A percentile compares a stretch with the other conserved stretches of the same genome.
Evolutionary conservation across 2,329 filamentous ascomycete genomes (phyloP).

Genomic region (Penicillium sp.): DNA sequence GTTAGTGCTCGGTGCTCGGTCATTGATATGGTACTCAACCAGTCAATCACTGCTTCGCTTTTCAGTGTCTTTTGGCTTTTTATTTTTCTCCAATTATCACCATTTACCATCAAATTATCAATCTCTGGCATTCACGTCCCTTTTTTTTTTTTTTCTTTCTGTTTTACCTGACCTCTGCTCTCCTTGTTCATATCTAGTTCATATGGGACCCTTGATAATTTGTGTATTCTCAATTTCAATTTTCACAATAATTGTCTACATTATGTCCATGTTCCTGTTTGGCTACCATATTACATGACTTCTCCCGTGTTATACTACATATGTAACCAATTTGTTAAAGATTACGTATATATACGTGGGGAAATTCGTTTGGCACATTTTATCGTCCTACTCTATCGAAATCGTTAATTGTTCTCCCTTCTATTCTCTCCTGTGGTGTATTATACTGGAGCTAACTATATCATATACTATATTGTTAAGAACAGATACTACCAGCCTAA

Average conservation of each 20-base stretch:
- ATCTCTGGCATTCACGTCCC: background rate
- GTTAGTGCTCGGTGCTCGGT: background rate
- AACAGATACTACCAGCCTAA: background rate
- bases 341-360: background rate
- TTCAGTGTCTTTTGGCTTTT: conserved; percentile 4
- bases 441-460: background rate
- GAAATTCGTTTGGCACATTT: background rate
- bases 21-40: background rate
- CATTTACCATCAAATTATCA: conserved; percentile 5
- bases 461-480: background rate
- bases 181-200: background rate
- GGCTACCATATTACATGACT: background rate
- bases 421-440: background rate
- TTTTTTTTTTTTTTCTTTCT: background rate
- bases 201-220: background rate
- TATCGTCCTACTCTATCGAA: background rate
- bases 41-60: background rate
- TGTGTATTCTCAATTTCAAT: background rate
- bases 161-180: background rate
- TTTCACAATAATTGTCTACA: background rate
- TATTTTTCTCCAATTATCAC: conserved; percentile 8
- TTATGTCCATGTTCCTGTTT: background rate
- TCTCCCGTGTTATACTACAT: background rate
- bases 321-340: background rate
- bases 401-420: background rate